These are phyloP conservation scores for Leccinum uliginosum DNA, from an alignment of 768 basidiomycete genomes.

Conservation along the genomic window DNA sequence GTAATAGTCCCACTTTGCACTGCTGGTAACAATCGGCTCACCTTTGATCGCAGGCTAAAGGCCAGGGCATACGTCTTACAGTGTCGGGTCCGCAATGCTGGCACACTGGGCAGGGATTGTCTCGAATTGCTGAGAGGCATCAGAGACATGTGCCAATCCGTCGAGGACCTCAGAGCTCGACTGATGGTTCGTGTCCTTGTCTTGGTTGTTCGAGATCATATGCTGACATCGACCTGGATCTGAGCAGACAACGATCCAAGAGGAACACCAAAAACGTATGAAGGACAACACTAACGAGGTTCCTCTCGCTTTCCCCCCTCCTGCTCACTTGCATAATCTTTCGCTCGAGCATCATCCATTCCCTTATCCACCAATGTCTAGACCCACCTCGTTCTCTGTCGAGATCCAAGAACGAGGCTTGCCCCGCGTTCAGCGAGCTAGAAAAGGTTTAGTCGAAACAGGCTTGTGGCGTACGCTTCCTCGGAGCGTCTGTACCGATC, in stretches of 20 bases:
- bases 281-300: background rate
- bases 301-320: background rate
- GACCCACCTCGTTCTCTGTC: no score
- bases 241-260: background rate
- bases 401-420: no score
- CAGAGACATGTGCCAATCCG: rapidly evolving
- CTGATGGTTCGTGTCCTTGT: background rate
- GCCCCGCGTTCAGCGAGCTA: no score
- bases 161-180: background rate
- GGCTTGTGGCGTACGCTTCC: no score
- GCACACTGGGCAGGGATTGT: no score
- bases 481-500: no score
- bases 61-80: background rate
- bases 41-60: background rate
- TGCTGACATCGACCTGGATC: background rate
- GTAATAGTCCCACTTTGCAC: background rate
- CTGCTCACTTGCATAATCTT: background rate
- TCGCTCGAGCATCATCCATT: background rate
- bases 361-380: no score
- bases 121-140: background rate
- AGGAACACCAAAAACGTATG: background rate
- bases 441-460: no score
- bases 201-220: background rate
- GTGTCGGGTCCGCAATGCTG: background rate
- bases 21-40: background rate